Conservation (phyloP, 371 early-diverging fungal species). For the Lichtheimia corymbifera region DNA sequence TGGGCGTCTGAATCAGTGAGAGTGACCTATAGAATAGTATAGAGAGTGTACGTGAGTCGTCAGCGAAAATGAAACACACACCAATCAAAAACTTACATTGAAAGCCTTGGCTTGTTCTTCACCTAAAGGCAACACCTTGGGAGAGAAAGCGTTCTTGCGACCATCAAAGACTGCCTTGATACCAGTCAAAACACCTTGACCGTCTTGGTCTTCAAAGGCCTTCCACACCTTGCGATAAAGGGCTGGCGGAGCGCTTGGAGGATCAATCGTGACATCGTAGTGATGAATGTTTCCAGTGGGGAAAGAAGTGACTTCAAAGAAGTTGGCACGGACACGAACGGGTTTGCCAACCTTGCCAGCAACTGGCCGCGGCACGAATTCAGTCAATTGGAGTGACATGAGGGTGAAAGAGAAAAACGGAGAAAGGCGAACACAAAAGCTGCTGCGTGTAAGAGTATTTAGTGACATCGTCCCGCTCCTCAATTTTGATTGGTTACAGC, state of each 20-base stretch:
- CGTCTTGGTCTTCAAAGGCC: conserved; percentile 36
- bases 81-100: conserved; percentile 31
- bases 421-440: background rate
- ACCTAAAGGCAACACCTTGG: conserved; percentile 34
- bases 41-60: background rate
- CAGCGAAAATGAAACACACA: background rate
- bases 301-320: conserved; percentile 50
- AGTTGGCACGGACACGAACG: conserved; percentile 30
- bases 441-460: too few relatives aligned
- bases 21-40: conserved; percentile 40
- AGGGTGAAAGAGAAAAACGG: conserved; percentile 1
- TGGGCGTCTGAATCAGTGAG: conserved; percentile 34
- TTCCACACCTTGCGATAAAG: conserved; percentile 52
- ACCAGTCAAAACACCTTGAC: conserved; percentile 28
- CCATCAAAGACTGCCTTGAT: conserved; percentile 55
- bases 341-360: conserved; percentile 23
- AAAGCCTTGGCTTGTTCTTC: conserved; percentile 36
- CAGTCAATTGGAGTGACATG: conserved; percentile 23
- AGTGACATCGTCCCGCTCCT: too few relatives aligned
- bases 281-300: conserved; percentile 45
- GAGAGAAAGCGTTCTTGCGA: conserved; percentile 47
- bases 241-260: conserved; percentile 40
- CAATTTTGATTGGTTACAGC: too few relatives aligned
- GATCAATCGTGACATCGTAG: conserved; percentile 35
- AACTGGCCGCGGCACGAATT: conserved; percentile 26